Evolutionary conservation across 345 rosid genomes (phyloP), one percentile per base, ranked within the genome.

Genomic region (Pistacia integerrima): DNA sequence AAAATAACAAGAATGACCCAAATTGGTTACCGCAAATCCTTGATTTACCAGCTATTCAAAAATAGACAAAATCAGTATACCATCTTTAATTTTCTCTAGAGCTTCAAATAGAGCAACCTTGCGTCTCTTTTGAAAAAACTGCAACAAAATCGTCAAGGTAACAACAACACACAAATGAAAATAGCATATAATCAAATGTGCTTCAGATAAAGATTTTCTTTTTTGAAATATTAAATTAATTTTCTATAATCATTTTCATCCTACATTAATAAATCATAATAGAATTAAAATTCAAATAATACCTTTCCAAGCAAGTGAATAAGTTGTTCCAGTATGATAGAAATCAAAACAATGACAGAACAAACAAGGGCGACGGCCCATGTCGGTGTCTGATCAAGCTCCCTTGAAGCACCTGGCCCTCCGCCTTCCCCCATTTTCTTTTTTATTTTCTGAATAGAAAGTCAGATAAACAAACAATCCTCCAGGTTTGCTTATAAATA

Each of bases 331-430:
- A 96, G 70, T 30, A 82, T 16, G 69, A 96, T 91, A 11, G 99
- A 96, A 79, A 96, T 76, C 22, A 92, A 0, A 70, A 93, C 69
- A 65, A 93, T 96, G 30, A 82, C 79, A 17, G 90, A 90, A 77
- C 89, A 88, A 84, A 96, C 95, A 13, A 82, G 80, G 2, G 99
- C 78, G 17, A 96, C 97, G 4, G 99, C 97, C 99, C 99, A 93
- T 10, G 97, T 93, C 1, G 99, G 99, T 2, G 98, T 96, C 81
- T 89, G 89, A 79, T 96, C 98, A 25, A 93, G 97, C 87, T 92
- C 88, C 84, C 98, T 90, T 1, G 90, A 79, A 10, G 84, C 83
- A 1, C 75, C 30, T 0, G 30, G 41, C 5, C 44, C 78, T 18
- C 77, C 90, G 11, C 90, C 93, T 59, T 87, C 92, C 0, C 72